phyloP scores from a whole-genome alignment of 2,329 filamentous ascomycete genomes.

The Microdochium bolleyi region DNA sequence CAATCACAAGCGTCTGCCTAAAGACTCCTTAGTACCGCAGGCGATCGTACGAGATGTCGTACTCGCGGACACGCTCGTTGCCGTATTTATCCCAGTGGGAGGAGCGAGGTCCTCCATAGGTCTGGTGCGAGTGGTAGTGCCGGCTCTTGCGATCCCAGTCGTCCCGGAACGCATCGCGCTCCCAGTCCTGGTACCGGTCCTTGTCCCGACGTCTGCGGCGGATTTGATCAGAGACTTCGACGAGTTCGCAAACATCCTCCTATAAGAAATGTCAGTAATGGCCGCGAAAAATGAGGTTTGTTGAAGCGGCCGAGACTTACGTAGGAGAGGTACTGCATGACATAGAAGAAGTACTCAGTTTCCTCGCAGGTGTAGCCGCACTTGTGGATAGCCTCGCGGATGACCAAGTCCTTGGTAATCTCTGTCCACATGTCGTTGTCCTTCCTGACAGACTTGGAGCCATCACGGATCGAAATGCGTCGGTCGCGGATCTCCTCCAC shows the following conservation, averaged over 20 bases:
- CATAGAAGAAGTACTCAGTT: slow-evolving; percentile 82
- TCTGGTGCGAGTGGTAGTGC: slow-evolving; percentile 7
- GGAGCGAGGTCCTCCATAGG: slow-evolving; percentile 15
- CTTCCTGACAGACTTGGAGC: slow-evolving; percentile 27
- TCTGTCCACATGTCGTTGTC: slow-evolving; percentile 84
- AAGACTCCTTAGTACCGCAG: neutral
- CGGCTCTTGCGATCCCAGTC: slow-evolving; percentile 36
- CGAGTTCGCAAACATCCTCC: slow-evolving; percentile 82
- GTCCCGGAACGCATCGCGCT: slow-evolving; percentile 44
- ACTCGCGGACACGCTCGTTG: slow-evolving; percentile 59
- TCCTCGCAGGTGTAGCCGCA: slow-evolving; percentile 86
- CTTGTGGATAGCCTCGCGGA: slow-evolving; percentile 77
- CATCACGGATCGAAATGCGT: slow-evolving; percentile 29
- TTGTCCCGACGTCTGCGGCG: slow-evolving; percentile 51
- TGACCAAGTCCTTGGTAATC: slow-evolving; percentile 87
- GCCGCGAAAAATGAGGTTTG: neutral
- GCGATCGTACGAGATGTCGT: slow-evolving; percentile 58
- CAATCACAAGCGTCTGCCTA: no score
- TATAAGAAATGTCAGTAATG: slow-evolving; percentile 32
- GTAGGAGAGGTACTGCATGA: slow-evolving; percentile 83
- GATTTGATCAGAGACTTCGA: slow-evolving; percentile 76
- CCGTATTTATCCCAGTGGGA: slow-evolving; percentile 34
- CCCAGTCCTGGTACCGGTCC: slow-evolving; percentile 46
- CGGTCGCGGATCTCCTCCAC: slow-evolving; percentile 46
- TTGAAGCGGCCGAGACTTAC: slow-evolving; percentile 45